These are phyloP conservation scores for Zalerion maritima DNA, from an alignment of 495 filamentous ascomycete species.

Conservation along the genomic window DNA sequence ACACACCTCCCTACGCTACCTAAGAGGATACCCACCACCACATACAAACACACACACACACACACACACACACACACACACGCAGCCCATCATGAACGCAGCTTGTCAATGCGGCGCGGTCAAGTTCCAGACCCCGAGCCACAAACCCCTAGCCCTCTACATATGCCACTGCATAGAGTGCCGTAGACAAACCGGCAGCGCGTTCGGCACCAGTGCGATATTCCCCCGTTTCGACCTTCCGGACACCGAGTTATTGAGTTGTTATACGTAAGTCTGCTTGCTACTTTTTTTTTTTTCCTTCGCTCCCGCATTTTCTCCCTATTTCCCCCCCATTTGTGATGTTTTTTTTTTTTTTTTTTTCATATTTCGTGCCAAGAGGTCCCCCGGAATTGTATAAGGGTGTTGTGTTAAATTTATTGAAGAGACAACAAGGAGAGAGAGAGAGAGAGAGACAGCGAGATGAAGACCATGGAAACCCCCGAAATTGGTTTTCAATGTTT, in stretches of 20 bases:
- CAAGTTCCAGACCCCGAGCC: conserved; percentile 42
- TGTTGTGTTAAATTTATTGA: too few species aligned
- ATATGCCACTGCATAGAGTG: conserved; percentile 59
- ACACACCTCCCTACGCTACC: too few species aligned
- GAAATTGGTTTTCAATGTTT: too few species aligned
- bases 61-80: not conserved
- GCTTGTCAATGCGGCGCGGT: conserved; percentile 51
- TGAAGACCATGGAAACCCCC: too few species aligned
- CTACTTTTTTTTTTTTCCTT: not conserved
- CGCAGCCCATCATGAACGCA: conserved; percentile 30
- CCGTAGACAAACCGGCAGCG: conserved; percentile 48
- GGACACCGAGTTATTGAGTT: conserved; percentile 22
- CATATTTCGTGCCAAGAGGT: too few species aligned
- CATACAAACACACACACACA: too few species aligned
- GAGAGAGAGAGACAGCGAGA: too few species aligned
- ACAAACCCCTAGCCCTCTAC: conserved; percentile 42
- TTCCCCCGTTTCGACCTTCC: conserved; percentile 47
- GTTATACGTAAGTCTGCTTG: conserved; percentile 27
- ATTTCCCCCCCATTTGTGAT: not conserved
- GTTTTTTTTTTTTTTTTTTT: not conserved
- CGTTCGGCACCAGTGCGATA: conserved; percentile 53
- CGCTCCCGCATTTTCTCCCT: not conserved
- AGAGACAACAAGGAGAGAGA: too few species aligned
- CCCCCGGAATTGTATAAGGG: too few species aligned
- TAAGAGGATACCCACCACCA: too few species aligned